phyloP scores from a whole-genome alignment of 495 filamentous ascomycete genomes.

The Daldinia decipiens region DNA sequence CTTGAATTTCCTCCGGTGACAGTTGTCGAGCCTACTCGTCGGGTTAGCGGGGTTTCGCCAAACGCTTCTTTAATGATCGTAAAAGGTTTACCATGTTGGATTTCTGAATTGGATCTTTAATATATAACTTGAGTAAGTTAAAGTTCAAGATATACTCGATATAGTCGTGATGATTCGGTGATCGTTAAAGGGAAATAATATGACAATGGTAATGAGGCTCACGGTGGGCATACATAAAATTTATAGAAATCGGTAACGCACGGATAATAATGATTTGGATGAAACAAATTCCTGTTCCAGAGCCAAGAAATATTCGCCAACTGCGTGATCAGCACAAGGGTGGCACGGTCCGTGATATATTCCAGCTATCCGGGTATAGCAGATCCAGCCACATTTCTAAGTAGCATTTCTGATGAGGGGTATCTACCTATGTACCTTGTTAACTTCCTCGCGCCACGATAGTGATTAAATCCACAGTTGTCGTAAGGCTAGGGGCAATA shows the following conservation, averaged over 20 bases:
- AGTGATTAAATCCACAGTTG: not conserved
- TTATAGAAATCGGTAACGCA: slow-evolving; percentile 14
- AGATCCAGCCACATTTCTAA: not conserved
- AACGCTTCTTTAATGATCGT: not conserved
- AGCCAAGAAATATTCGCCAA: slow-evolving; percentile 17
- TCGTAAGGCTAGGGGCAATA: not conserved
- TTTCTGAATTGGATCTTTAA: not conserved
- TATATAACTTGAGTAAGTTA: not conserved
- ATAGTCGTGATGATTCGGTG: not conserved
- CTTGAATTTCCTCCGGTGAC: slow-evolving; percentile 48
- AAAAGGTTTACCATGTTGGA: slow-evolving; percentile 19
- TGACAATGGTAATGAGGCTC: not conserved
- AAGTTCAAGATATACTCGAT: too few species aligned
- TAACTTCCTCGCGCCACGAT: not conserved
- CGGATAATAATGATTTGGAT: slow-evolving; percentile 22
- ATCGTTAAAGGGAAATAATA: slow-evolving; percentile 11
- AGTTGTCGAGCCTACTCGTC: slow-evolving; percentile 47
- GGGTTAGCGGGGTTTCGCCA: not conserved
- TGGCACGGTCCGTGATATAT: slow-evolving; percentile 11
- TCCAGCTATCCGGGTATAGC: not conserved
- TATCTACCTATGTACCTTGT: too few species aligned
- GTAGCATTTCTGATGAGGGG: not conserved
- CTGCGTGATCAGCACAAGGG: slow-evolving; percentile 38
- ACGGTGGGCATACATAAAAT: slow-evolving; percentile 13
- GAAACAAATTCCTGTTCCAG: slow-evolving; percentile 41